A percentile compares a stretch with the other conserved stretches of the same genome.
Evolutionary conservation across 208 protist genomes (phyloP).

Genomic region (Trypanosomatidae sp.): DNA sequence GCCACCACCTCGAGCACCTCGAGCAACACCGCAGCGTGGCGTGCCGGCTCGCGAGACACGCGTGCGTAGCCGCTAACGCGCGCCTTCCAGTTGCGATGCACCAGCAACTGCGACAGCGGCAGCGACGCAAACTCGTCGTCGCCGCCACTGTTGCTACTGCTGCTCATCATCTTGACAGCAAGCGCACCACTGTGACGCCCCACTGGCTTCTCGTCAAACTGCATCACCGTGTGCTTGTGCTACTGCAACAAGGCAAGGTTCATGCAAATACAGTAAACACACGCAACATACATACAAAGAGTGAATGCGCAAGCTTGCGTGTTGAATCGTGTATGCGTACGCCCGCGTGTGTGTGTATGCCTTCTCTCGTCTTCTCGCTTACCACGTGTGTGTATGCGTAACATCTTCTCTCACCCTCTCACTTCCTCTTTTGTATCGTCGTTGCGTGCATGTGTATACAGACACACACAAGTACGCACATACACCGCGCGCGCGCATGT

Average conservation of each 20-base stretch:
- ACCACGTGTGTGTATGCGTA: too few species aligned
- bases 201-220: conserved; percentile 25
- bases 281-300: not conserved
- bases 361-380: too few species aligned
- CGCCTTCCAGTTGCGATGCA: conserved; percentile 66
- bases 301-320: too few species aligned
- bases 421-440: too few species aligned
- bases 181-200: too few species aligned
- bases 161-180: too few species aligned
- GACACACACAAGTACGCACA: too few species aligned
- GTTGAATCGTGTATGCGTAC: too few species aligned
- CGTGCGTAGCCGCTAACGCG: conserved; percentile 48
- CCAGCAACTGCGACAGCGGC: conserved; percentile 25
- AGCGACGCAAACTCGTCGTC: conserved; percentile 42
- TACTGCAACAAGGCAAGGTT: not conserved
- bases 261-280: not conserved
- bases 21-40: conserved; percentile 17
- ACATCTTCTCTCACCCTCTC: too few species aligned
- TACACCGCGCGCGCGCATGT: too few species aligned
- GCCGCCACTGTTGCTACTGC: not conserved
- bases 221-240: conserved; percentile 6
- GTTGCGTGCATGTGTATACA: too few species aligned
- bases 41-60: conserved; percentile 13
- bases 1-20: conserved; percentile 16
- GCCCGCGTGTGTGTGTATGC: too few species aligned